Conservation (phyloP, 2,329 filamentous ascomycete species). For the Fusarium nygamai region DNA sequence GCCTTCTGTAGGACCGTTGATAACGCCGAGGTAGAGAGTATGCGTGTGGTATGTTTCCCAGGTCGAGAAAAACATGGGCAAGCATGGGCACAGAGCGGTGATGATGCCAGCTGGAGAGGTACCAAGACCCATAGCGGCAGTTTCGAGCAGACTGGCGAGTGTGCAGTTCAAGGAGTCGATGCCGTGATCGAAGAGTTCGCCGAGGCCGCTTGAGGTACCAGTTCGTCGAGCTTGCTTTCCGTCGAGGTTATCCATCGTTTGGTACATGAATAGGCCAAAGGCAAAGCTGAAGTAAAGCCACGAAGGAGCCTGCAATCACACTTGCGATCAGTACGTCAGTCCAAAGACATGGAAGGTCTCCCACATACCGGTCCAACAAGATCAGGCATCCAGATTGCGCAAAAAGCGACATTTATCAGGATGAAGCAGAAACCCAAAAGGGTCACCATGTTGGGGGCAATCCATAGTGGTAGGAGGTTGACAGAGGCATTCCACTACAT, state of each 20-base stretch:
- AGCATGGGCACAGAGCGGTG: constrained; percentile 87
- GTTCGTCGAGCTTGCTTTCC: constrained; percentile 97
- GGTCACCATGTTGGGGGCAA: constrained; percentile 98
- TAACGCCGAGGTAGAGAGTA: constrained; percentile 92
- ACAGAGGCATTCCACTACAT: constrained; percentile 95
- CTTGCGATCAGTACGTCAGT: constrained; percentile 16
- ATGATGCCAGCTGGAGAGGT: constrained; percentile 86
- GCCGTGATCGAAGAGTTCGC: constrained; percentile 97
- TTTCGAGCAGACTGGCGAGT: constrained; percentile 88
- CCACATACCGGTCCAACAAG: constrained; percentile 82
- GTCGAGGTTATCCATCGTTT: constrained; percentile 98
- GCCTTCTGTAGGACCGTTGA: constrained; percentile 98
- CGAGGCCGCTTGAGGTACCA: constrained; percentile 91
- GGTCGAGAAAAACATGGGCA: constrained; percentile 99
- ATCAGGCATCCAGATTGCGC: constrained; percentile 87
- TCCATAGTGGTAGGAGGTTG: constrained; percentile 90
- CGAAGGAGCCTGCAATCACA: constrained; percentile 71
- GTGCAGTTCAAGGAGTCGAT: constrained; percentile 99
- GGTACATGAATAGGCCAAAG: constrained; percentile 97
- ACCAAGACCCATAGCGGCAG: constrained; percentile 91
- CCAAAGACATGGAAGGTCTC: background rate
- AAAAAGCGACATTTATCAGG: constrained; percentile 77
- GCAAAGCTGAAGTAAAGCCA: constrained; percentile 98
- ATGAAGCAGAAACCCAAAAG: constrained; percentile 96
- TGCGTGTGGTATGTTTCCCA: constrained; percentile 99